Percentiles rank a stretch among this genome's conserved stretches.
Evolutionary conservation across 225 moss, liverwort and hornwort species (phyloP).

Genomic region (Neckera pumila): DNA sequence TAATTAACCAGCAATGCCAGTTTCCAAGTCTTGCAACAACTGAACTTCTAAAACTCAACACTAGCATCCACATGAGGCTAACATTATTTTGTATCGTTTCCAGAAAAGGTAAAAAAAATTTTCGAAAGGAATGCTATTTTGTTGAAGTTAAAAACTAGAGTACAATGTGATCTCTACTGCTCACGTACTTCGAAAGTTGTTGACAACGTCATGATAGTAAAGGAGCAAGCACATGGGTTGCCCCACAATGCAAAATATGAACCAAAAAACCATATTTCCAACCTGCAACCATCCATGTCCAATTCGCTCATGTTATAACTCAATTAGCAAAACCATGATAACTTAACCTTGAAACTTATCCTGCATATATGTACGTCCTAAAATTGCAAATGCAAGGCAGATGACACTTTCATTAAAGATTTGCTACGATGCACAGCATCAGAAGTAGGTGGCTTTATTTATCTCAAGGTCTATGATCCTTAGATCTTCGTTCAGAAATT

Average conservation of each 20-base stretch:
- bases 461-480: background rate
- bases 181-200: constrained; percentile 17
- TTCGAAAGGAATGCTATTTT: background rate
- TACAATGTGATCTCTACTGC: background rate
- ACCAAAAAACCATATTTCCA: constrained; percentile 99
- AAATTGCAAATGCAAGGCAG: background rate
- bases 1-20: background rate
- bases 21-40: background rate
- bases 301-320: background rate
- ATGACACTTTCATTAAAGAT: background rate
- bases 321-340: background rate
- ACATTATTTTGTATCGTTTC: background rate
- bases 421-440: background rate
- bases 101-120: background rate
- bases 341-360: background rate
- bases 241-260: constrained; percentile 95
- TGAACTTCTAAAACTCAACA: background rate
- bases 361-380: background rate
- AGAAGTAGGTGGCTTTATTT: background rate
- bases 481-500: background rate
- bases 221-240: constrained; percentile 98
- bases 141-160: background rate
- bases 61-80: background rate
- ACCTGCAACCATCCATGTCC: constrained; percentile 45
- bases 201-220: constrained; percentile 93